These are phyloP conservation scores for Suillus alpinus DNA, from an alignment of 768 basidiomycete genomes.

Conservation along the genomic window DNA sequence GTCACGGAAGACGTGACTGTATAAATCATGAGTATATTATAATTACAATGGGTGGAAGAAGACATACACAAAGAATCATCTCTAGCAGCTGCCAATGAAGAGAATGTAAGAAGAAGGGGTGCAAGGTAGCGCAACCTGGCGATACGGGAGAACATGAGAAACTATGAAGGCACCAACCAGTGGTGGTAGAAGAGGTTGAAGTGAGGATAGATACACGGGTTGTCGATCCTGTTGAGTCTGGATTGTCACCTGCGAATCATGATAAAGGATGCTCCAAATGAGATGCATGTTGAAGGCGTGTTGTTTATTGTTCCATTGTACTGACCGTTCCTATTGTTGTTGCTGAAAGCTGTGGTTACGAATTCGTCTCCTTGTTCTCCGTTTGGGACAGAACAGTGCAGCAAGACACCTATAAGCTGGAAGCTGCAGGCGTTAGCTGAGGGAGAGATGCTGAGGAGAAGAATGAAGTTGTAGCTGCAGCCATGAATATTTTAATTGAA, in stretches of 20 bases:
- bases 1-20: conserved; percentile 85
- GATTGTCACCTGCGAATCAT: conserved; percentile 5
- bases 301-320: conserved; percentile 28
- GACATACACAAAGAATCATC: conserved; percentile 63
- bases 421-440: background rate
- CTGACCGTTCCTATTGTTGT: conserved; percentile 31
- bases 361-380: conserved; percentile 17
- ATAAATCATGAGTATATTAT: conserved; percentile 5
- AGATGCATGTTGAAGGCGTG: conserved; percentile 27
- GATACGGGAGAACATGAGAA: conserved; percentile 63
- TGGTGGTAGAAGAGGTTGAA: conserved; percentile 7
- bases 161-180: conserved; percentile 17
- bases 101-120: conserved; percentile 39
- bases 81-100: conserved; percentile 41
- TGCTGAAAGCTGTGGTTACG: conserved; percentile 21
- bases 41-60: conserved; percentile 5
- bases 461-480: background rate
- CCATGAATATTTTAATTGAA: background rate
- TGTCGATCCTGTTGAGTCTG: conserved; percentile 19
- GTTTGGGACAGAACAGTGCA: background rate
- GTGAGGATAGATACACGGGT: conserved; percentile 24
- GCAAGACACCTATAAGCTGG: background rate
- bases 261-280: conserved; percentile 23
- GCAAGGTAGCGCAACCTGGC: conserved; percentile 70
- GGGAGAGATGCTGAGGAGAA: too few species aligned